phyloP scores from a whole-genome alignment of 805 yeast genomes.

The Candida stauntonica region DNA sequence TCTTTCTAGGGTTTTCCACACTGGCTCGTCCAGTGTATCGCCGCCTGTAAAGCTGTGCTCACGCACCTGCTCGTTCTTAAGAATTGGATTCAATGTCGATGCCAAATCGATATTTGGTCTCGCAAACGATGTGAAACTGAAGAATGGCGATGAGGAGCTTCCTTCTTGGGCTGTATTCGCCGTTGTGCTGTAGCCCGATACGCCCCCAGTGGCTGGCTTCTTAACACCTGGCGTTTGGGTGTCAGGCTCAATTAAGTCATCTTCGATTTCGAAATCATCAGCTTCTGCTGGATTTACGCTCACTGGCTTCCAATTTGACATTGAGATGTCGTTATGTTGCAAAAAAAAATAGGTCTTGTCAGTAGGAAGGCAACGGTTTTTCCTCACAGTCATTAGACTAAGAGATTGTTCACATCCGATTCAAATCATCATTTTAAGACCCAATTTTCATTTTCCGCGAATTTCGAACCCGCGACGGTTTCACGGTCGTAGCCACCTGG shows the following conservation, averaged over 20 bases:
- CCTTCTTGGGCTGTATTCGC: slow-evolving; percentile 1
- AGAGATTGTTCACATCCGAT: slow-evolving; percentile 31
- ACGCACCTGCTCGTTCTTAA: slow-evolving; percentile 27
- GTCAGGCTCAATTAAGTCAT: slow-evolving; percentile 27
- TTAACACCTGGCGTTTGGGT: slow-evolving; percentile 8
- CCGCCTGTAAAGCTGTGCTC: slow-evolving; percentile 47
- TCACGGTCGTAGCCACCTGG: slow-evolving; percentile 14
- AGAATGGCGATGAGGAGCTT: slow-evolving; percentile 18
- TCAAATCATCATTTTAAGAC: slow-evolving; percentile 25
- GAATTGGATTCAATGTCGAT: slow-evolving; percentile 28
- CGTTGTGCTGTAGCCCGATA: slow-evolving; percentile 4
- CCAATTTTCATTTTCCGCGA: neutral
- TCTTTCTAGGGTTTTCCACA: slow-evolving; percentile 47
- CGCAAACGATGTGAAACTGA: slow-evolving; percentile 27
- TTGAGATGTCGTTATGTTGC: slow-evolving; percentile 3
- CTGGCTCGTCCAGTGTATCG: slow-evolving; percentile 71
- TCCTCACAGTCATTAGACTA: slow-evolving; percentile 27
- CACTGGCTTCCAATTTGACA: slow-evolving; percentile 29
- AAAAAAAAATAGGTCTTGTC: slow-evolving; percentile 15
- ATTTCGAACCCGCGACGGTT: slow-evolving; percentile 16
- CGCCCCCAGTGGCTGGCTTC: slow-evolving; percentile 3
- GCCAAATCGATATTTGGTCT: slow-evolving; percentile 31
- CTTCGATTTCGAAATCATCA: slow-evolving; percentile 27
- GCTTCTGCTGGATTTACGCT: slow-evolving; percentile 25
- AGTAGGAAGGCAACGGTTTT: slow-evolving; percentile 29